Evolutionary conservation across 1,284 basidiomycete species (phyloP).

Genomic region (Ceratobasidium sp.): DNA sequence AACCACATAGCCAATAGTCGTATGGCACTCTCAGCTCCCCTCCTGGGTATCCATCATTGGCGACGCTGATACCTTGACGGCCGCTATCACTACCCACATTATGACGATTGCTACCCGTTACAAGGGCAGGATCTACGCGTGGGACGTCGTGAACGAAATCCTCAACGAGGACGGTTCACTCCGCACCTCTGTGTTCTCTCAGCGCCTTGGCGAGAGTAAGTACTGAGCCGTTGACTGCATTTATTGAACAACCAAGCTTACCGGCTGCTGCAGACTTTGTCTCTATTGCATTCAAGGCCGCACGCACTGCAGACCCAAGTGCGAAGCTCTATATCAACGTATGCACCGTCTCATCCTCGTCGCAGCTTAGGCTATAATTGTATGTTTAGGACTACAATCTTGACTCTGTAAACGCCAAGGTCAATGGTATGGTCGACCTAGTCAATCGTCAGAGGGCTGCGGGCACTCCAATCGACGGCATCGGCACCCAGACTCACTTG

Average conservation of each 20-base stretch:
- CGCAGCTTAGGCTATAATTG: no score
- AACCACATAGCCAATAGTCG: no score
- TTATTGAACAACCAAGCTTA: no score
- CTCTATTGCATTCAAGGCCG: not conserved
- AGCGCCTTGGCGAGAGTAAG: constrained; percentile 37
- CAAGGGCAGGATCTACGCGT: no score
- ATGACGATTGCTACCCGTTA: no score
- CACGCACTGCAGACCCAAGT: no score
- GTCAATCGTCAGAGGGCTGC: constrained; percentile 46
- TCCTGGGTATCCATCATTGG: no score
- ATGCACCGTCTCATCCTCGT: no score
- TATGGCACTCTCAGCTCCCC: constrained; percentile 47
- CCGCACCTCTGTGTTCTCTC: constrained; percentile 46
- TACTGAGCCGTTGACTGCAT: not conserved
- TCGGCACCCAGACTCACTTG: constrained; percentile 48
- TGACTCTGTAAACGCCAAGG: constrained; percentile 44
- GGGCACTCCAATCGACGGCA: constrained; percentile 46
- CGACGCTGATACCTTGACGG: no score
- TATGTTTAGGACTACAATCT: constrained; percentile 48
- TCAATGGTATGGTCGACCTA: constrained; percentile 45
- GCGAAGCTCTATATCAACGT: constrained; percentile 27
- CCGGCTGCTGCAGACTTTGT: no score
- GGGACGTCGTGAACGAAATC: no score
- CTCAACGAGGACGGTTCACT: constrained; percentile 48
- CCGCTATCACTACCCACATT: no score